Percentiles rank a stretch among this genome's conserved stretches.
phyloP scores from a whole-genome alignment of 164 flowering plant genomes.

The Nymphaea thermarum region DNA sequence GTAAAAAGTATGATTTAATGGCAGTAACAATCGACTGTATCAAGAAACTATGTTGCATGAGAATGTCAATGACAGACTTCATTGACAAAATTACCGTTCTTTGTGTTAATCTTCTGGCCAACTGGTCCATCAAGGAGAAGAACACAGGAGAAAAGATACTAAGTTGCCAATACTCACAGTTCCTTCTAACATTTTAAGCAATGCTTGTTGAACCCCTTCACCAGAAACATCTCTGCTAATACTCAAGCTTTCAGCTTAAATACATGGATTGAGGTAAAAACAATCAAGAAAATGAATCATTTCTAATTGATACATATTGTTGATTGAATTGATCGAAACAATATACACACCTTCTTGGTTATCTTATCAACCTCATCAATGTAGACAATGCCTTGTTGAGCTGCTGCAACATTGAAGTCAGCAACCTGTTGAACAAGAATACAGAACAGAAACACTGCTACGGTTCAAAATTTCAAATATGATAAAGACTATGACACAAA shows the following conservation, averaged over 20 bases:
- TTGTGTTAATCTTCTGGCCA: no score
- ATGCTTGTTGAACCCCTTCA: conserved; percentile 97
- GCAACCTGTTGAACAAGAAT: conserved; percentile 42
- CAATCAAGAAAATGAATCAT: background rate
- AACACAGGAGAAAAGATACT: no score
- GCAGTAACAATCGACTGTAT: no score
- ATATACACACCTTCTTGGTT: conserved; percentile 72
- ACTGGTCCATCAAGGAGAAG: no score
- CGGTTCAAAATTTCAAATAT: background rate
- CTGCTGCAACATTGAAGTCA: conserved; percentile 94
- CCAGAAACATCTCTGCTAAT: conserved; percentile 99
- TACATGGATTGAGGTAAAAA: conserved; percentile 5
- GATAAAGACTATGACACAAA: no score
- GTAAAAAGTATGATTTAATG: no score
- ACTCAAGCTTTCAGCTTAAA: conserved; percentile 83
- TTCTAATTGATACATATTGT: background rate
- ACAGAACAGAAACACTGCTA: background rate
- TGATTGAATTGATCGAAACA: background rate
- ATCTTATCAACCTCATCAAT: conserved; percentile 99
- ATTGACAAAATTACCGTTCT: no score
- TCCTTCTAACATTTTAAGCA: conserved; percentile 97
- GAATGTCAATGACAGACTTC: no score
- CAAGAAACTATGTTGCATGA: no score
- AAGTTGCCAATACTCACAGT: conserved; percentile 51
- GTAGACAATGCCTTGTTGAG: conserved; percentile 97